Percentiles rank a stretch among this genome's conserved stretches.
phyloP scores from a whole-genome alignment of 495 filamentous ascomycete genomes.

The Cercophora newfieldiana region DNA sequence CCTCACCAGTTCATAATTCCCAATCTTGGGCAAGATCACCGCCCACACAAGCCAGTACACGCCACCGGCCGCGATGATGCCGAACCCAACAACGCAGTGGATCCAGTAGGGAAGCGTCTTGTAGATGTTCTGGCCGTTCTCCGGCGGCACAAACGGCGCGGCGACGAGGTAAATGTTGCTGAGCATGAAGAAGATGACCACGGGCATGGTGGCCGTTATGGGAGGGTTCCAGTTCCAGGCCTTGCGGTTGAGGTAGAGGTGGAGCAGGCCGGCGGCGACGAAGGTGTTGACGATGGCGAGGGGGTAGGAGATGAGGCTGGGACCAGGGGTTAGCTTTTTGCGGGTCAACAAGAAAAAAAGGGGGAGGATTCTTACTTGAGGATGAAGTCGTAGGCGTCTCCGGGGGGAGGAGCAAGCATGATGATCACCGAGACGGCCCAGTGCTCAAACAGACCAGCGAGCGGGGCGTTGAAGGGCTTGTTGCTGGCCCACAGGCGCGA shows the following conservation, averaged over 20 bases:
- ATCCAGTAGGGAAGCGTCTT: constrained; percentile 46
- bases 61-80: constrained; percentile 48
- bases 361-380: constrained; percentile 56
- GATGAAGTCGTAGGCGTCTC: constrained; percentile 65
- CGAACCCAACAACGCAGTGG: constrained; percentile 49
- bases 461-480: constrained; percentile 61
- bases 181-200: constrained; percentile 49
- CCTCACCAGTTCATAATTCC: constrained; percentile 60
- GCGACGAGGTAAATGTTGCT: constrained; percentile 50
- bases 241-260: constrained; percentile 55
- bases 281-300: constrained; percentile 61
- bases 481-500: constrained; percentile 66
- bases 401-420: constrained; percentile 63
- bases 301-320: constrained; percentile 60
- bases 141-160: constrained; percentile 47
- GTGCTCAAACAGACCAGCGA: constrained; percentile 62
- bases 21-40: constrained; percentile 58
- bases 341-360: not conserved
- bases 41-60: constrained; percentile 76
- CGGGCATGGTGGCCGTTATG: constrained; percentile 43
- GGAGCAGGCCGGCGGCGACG: constrained; percentile 55
- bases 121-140: constrained; percentile 44
- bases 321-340: constrained; percentile 13
- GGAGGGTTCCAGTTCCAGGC: constrained; percentile 45
- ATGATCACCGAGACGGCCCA: constrained; percentile 61